Base-by-base conservation (phyloP, 129 eudicot genomes). In the Flaveria sonorensis region DNA sequence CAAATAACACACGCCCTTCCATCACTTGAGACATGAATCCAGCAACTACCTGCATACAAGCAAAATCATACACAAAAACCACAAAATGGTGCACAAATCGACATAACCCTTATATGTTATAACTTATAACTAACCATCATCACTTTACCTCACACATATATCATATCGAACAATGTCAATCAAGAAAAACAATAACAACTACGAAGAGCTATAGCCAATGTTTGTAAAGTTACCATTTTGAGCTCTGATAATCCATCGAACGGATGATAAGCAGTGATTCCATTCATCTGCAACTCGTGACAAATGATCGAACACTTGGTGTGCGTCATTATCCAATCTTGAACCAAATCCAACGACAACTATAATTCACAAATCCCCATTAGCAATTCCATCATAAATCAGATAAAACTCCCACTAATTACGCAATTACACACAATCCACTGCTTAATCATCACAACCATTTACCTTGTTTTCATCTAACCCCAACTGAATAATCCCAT, bases 311-410 rank as follows among this genome's bases (percentile, higher is more conserved):
- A 84, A 52, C 78, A 81, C 55, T 60, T 79, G 40, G 87, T 85
- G 77, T 88, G 85, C 64, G 51, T 82, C 77, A 19, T 78, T 61
- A 93, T 73, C 98, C 98, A 93, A 14, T 90, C 92, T 83, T 76
- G 84, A 80, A 93, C 86, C 88, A 93, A 83, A 84, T 93, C 98
- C 82, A 83, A 32, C 2, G 85, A 87, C 82, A 90, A 71, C 98
- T 93, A 80, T 39, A 90, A 75, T 74, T 20, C 74, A 62, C 52
- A 73, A 63, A 77, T 48, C 23, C 46, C 75, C 61, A 75, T 53
- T 14, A 48, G 1, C 1, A 48, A 48, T 14, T 48, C n/a, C 0
- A 3, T 48, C 66, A 72, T 51, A 32, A 76, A 80, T 16, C 30
- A 72, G 7, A 28, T 40, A 36, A 32, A 39, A 43, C 13, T 10